Evolutionary conservation across 2,329 filamentous ascomycete species (phyloP).

Genomic region (Neurospora crassa): DNA sequence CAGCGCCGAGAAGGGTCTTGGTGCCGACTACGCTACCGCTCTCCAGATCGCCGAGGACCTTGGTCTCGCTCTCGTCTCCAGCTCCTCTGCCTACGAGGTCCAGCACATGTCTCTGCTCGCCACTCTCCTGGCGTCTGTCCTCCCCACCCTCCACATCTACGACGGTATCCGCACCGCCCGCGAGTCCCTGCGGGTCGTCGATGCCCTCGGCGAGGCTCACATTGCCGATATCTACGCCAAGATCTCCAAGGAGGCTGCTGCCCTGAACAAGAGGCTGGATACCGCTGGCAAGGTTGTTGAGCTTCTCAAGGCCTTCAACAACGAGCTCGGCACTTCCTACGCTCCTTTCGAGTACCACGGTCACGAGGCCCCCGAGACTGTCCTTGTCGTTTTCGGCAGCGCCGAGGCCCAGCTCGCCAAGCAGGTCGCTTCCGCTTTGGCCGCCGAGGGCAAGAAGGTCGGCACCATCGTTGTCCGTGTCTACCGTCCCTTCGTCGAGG

Average conservation of each 20-base stretch:
- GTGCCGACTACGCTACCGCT: conserved; percentile 77
- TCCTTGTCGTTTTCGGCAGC: conserved; percentile 88
- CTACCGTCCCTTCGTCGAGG: conserved; percentile 91
- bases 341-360: conserved; percentile 90
- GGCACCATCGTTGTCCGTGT: conserved; percentile 87
- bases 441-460: conserved; percentile 64
- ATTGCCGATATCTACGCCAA: conserved; percentile 57
- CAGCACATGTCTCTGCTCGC: conserved; percentile 83
- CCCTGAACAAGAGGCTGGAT: conserved; percentile 59
- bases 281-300: conserved; percentile 60
- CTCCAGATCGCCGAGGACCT: conserved; percentile 81
- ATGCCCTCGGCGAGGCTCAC: conserved; percentile 55
- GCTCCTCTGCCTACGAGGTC: conserved; percentile 77
- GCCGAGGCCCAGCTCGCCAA: conserved; percentile 79
- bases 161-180: conserved; percentile 65
- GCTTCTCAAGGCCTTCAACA: conserved; percentile 68
- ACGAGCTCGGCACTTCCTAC: conserved; percentile 88
- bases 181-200: conserved; percentile 64
- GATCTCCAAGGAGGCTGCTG: conserved; percentile 49
- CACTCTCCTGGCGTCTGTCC: conserved; percentile 59
- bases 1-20: conserved; percentile 55
- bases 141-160: conserved; percentile 71
- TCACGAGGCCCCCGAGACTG: conserved; percentile 66
- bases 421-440: conserved; percentile 67
- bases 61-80: conserved; percentile 76